Base-by-base conservation (phyloP, 257 asterid species). In the Solanum sejunctum region DNA sequence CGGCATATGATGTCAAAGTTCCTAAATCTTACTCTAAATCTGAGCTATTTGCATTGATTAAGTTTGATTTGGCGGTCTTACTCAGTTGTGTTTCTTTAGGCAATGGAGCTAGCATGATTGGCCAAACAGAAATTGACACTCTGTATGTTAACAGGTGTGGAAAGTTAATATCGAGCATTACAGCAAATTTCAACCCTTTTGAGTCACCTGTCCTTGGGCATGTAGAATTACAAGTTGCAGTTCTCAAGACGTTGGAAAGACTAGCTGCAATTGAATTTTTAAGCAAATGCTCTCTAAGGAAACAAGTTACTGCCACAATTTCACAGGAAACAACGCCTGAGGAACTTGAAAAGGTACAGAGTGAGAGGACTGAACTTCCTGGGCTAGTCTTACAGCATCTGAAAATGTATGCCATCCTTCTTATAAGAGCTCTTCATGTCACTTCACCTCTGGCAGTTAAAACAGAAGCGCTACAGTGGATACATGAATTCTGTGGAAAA, bases 361-460 rank as follows among this genome's bases (percentile, higher is more conserved):
- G 69, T 85, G 87, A 82, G 78, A 87, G 88, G 86, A 86, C 86
- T 88, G 83, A 79, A 49, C 93, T 85, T 88, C 92, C 95, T 39
- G 82, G 85, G 52, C 63, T 89, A 72, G 87, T 95, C 88, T 88
- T 89, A 81, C 92, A 92, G 84, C 90, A 90, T 88, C 88, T 97
- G 87, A 92, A 88, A 89, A 92, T 89, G 89, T 94, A 91, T 87
- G 83, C 91, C 18, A 77, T 58, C 47, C 88, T 94, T 81, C 94
- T 97, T 81, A 88, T 90, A 57, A 93, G 85, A 88, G 94, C 98
- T 87, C 97, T 97, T 84, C 91, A 89, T 70, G 61, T 23, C 84
- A 87, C 89, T 88, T 89, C 98, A 88, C 97, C 99, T 28, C 88
- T 95, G 84, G 93, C 93, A 71, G 93, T 95, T 88, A 97, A 94